Base-by-base conservation (phyloP, 2,329 filamentous ascomycete species). In the Diaporthe aspalathi region DNA sequence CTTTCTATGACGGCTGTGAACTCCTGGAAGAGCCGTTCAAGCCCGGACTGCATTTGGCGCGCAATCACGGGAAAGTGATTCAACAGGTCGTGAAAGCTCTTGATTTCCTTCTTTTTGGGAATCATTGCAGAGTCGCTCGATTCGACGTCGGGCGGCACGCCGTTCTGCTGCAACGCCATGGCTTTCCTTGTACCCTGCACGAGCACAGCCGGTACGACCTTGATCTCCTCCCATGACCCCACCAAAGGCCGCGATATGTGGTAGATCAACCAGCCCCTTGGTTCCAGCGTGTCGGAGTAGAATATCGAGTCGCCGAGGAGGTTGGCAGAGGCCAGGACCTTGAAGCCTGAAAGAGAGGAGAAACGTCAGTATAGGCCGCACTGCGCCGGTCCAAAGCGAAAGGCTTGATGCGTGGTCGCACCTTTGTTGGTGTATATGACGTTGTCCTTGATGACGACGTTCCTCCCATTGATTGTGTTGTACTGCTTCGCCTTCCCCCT, bases 341-440 rank as follows among this genome's bases (percentile, higher is more conserved):
- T 97, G 87, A 98, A 99, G 66, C 95, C 94, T 97, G 74, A 27
- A 29, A 22, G 5, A 50, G 54, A 49, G 68, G 74, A 66, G 76
- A 56, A n/a, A 40, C 32, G 68, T 66, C 53, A 69, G 67, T 35
- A 40, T 35, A 12, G 3, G 35, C 32, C n/a, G 22, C 29, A 8
- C 53, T 29, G n/a, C 50, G 45, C n/a, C 38, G n/a, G 8, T 14
- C n/a, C 29, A 53, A 22, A 7, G 22, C 14, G 47, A 16, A 35
- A 49, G 8, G n/a, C 17, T 24, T 17, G 17, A 27, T n/a, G 22
- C 14, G 22, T 43, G 27, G 45, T 78, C 83, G 63, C 81, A 94
- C 95, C 96, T 87, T 99, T 99, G 79, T 98, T 98, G 80, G 93
- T 98, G 83, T 97, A 99, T 50, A 98, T 89, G 76, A 92, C 92